phyloP scores from a whole-genome alignment of 2,329 filamentous ascomycete species.

The Penicillium sp. region DNA sequence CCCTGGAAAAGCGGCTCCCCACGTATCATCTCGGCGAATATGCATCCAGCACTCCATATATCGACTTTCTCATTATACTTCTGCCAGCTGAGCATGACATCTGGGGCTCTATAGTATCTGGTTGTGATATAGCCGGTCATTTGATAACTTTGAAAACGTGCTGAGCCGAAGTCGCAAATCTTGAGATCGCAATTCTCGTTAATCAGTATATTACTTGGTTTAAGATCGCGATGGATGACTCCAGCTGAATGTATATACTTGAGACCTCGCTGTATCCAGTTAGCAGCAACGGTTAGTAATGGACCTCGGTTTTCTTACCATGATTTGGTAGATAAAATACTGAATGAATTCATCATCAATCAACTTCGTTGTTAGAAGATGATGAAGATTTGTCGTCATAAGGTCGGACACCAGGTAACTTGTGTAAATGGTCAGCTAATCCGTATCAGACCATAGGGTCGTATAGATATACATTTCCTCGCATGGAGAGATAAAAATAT shows the following conservation, averaged over 20 bases:
- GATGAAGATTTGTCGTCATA: not conserved
- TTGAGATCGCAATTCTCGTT: conserved; percentile 99
- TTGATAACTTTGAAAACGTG: conserved; percentile 95
- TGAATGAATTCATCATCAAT: conserved; percentile 99
- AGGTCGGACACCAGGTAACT: not conserved
- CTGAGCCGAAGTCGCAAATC: conserved; percentile 97
- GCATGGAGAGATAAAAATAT: conserved; percentile 99
- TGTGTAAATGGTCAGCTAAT: not conserved
- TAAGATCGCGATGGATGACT: conserved; percentile 60
- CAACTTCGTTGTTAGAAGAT: conserved; percentile 77
- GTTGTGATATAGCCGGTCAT: conserved; percentile 99
- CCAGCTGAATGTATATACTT: conserved; percentile 99
- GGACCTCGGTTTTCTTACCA: conserved; percentile 63
- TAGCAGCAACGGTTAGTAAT: not conserved
- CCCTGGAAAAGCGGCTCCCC: conserved; percentile 96
- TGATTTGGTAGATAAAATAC: conserved; percentile 98
- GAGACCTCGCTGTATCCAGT: conserved; percentile 72
- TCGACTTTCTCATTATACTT: conserved; percentile 99
- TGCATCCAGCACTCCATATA: conserved; percentile 98
- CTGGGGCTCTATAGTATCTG: conserved; percentile 95
- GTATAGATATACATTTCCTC: conserved; percentile 96
- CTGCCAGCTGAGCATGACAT: conserved; percentile 99
- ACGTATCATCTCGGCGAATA: conserved; percentile 98
- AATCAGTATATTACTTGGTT: conserved; percentile 97
- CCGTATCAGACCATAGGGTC: conserved; percentile 77